phyloP scores from a whole-genome alignment of 2,329 filamentous ascomycete genomes.

The Diaporthe vexans region DNA sequence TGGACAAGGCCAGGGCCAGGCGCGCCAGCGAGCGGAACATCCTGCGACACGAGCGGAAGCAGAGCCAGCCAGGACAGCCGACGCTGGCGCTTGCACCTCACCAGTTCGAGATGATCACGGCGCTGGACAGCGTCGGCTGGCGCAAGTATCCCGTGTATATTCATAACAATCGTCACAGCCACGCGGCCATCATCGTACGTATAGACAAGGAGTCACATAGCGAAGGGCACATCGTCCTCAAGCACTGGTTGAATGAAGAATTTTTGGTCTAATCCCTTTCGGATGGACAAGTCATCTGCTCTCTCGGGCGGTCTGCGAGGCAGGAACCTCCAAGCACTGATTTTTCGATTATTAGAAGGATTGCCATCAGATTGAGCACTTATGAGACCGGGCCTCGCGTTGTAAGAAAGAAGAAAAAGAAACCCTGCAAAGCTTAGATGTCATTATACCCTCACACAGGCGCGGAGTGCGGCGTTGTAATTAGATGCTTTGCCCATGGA shows the following conservation, averaged over 20 bases:
- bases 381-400: neutral
- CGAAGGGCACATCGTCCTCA: slow-evolving; percentile 83
- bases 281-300: neutral
- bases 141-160: slow-evolving; percentile 80
- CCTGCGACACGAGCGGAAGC: slow-evolving; percentile 56
- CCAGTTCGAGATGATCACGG: slow-evolving; percentile 88
- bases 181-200: slow-evolving; percentile 91
- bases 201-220: slow-evolving; percentile 75
- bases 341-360: neutral
- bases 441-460: slow-evolving; percentile 24
- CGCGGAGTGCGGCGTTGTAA: slow-evolving; percentile 26
- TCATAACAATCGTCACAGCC: slow-evolving; percentile 82
- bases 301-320: neutral
- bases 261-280: slow-evolving; percentile 70
- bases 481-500: slow-evolving; percentile 5
- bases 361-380: neutral
- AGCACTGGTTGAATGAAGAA: slow-evolving; percentile 83
- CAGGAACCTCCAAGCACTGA: neutral
- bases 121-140: slow-evolving; percentile 77
- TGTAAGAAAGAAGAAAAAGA: slow-evolving; percentile 15
- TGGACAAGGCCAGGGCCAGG: slow-evolving; percentile 46
- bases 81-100: slow-evolving; percentile 82
- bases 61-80: slow-evolving; percentile 65
- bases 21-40: slow-evolving; percentile 53
- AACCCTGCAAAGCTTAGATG: slow-evolving; percentile 13